phyloP scores from a whole-genome alignment of 2,329 filamentous ascomycete species.

The Didymella pomorum region DNA sequence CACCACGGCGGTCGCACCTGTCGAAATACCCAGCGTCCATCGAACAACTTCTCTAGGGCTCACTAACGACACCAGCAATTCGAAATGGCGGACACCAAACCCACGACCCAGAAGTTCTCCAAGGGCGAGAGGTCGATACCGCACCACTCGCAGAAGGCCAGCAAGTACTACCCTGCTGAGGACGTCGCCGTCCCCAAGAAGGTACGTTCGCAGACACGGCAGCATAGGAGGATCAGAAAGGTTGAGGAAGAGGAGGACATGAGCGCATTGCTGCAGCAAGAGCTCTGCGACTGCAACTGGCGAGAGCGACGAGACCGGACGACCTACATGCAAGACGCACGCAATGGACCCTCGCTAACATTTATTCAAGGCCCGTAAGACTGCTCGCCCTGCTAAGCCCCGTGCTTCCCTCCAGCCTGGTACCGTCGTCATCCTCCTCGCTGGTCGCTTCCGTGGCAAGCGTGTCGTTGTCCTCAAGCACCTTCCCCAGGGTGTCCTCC shows the following conservation, averaged over 20 bases:
- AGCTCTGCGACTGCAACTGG: slow-evolving; percentile 15
- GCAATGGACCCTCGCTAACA: slow-evolving; percentile 39
- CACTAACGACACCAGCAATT: slow-evolving; percentile 54
- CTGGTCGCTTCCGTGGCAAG: slow-evolving; percentile 99
- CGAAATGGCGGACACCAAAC: slow-evolving; percentile 70
- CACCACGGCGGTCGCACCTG: slow-evolving; percentile 3
- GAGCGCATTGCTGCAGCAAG: slow-evolving; percentile 13
- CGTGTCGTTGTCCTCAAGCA: slow-evolving; percentile 98
- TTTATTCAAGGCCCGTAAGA: slow-evolving; percentile 82
- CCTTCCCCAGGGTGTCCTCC: slow-evolving; percentile 96
- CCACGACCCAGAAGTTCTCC: slow-evolving; percentile 89
- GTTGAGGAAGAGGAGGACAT: slow-evolving; percentile 27
- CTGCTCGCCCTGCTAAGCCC: slow-evolving; percentile 84
- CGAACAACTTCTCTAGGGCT: slow-evolving; percentile 27
- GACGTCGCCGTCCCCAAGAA: slow-evolving; percentile 89
- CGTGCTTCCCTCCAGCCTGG: slow-evolving; percentile 91
- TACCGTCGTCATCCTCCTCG: slow-evolving; percentile 97
- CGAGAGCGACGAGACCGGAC: slow-evolving; percentile 14
- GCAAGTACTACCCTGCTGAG: slow-evolving; percentile 99
- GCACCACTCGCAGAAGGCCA: slow-evolving; percentile 86
- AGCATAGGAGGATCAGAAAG: slow-evolving; percentile 20
- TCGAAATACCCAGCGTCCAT: slow-evolving; percentile 3
- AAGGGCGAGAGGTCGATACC: slow-evolving; percentile 94
- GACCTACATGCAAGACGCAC: slow-evolving; percentile 8
- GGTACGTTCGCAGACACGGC: slow-evolving; percentile 70